Evolutionary conservation across 2,329 filamentous ascomycete genomes (phyloP).

Genomic region (Daldinia sp.): DNA sequence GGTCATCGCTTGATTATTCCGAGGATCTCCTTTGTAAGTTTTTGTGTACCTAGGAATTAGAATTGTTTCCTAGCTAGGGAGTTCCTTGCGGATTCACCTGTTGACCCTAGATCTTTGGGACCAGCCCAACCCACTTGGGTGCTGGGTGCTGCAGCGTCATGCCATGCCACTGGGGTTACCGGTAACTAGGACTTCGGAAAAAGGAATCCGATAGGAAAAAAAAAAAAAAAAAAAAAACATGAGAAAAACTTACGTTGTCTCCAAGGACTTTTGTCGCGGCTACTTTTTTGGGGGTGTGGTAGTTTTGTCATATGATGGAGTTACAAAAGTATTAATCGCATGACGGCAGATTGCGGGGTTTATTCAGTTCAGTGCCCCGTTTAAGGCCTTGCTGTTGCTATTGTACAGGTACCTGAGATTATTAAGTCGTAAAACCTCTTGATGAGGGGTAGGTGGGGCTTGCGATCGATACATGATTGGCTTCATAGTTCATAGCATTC

Average conservation of each 20-base stretch:
- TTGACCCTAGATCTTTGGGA: background rate
- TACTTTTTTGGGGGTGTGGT: background rate
- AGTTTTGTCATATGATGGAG: constrained; percentile 35
- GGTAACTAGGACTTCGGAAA: constrained; percentile 17
- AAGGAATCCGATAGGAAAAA: background rate
- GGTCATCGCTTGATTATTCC: constrained; percentile 13
- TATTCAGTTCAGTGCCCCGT: background rate
- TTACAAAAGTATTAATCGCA: constrained; percentile 17
- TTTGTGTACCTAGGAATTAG: constrained; percentile 11
- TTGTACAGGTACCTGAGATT: background rate
- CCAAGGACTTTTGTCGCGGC: constrained; percentile 6
- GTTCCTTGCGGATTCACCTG: constrained; percentile 21
- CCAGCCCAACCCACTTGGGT: constrained; percentile 15
- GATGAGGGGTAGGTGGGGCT: background rate
- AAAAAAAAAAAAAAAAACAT: constrained; percentile 19
- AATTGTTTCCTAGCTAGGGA: constrained; percentile 32
- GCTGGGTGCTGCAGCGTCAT: constrained; percentile 17
- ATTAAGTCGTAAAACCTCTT: background rate
- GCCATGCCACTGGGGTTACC: constrained; percentile 24
- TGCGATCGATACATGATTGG: constrained; percentile 29
- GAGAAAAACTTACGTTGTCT: constrained; percentile 36
- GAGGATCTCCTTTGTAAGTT: constrained; percentile 22
- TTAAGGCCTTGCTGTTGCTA: background rate
- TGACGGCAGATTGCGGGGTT: constrained; percentile 31
- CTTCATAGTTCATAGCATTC: background rate